These are phyloP conservation scores for Penicillium sp. DNA, from an alignment of 2,329 filamentous ascomycete genomes.

Conservation along the genomic window DNA sequence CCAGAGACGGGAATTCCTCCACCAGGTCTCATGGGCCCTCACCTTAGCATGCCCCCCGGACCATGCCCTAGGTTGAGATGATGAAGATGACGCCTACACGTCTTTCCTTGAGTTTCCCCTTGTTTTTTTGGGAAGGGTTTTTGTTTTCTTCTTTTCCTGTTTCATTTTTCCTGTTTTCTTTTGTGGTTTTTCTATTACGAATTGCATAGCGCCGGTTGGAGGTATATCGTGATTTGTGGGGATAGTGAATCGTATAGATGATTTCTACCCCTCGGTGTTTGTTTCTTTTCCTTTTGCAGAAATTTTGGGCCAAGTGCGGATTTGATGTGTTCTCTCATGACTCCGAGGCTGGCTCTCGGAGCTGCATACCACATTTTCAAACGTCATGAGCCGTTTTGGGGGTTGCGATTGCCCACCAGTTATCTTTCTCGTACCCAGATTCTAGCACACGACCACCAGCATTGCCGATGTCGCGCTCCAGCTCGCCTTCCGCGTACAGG, in stretches of 20 bases:
- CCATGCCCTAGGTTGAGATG: conserved; percentile 31
- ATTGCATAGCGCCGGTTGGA: conserved; percentile 41
- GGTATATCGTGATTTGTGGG: conserved; percentile 35
- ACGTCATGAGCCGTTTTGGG: conserved; percentile 21
- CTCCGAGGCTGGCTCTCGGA: conserved; percentile 35
- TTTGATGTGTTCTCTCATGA: conserved; percentile 3
- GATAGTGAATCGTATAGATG: conserved; percentile 28
- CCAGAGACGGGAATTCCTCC: conserved; percentile 32
- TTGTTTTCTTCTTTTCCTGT: not conserved
- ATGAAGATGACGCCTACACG: conserved; percentile 23
- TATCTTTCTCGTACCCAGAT: conserved; percentile 91
- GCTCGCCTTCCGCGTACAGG: conserved; percentile 79
- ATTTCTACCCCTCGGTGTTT: conserved; percentile 19
- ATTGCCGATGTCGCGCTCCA: conserved; percentile 72
- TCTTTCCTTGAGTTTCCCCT: conserved; percentile 23
- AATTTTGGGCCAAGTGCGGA: conserved; percentile 5
- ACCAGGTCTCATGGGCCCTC: conserved; percentile 31
- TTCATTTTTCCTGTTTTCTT: conserved; percentile 2
- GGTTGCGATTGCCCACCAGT: conserved; percentile 85
- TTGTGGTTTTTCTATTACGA: conserved; percentile 31
- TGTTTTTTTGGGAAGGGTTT: not conserved
- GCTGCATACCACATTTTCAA: conserved; percentile 9
- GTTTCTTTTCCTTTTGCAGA: conserved; percentile 12
- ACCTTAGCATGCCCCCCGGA: conserved; percentile 37
- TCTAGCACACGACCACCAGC: conserved; percentile 75